Percentiles rank a stretch among this genome's conserved stretches.
These are phyloP conservation scores for Lentinula detonsa DNA, from an alignment of 768 basidiomycete species.

Conservation along the genomic window DNA sequence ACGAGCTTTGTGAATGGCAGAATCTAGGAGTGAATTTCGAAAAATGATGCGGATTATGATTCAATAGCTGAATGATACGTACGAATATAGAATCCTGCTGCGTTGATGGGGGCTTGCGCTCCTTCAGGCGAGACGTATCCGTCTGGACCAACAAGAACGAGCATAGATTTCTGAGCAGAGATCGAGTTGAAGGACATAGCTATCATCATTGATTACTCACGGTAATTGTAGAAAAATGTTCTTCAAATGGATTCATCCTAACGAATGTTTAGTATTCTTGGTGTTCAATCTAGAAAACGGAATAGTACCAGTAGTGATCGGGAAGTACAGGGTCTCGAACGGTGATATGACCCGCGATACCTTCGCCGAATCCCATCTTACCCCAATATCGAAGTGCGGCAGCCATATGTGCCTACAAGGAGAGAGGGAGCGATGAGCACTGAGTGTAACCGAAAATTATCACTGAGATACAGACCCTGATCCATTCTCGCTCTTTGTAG, in stretches of 20 bases:
- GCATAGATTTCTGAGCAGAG: slow-evolving; percentile 16
- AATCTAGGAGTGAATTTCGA: slow-evolving; percentile 27
- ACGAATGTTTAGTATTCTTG: not conserved
- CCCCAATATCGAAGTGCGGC: slow-evolving; percentile 21
- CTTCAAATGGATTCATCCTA: slow-evolving; percentile 22
- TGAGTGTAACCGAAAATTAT: not conserved
- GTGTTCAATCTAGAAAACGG: not conserved
- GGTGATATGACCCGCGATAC: slow-evolving; percentile 20
- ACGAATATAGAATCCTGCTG: slow-evolving; percentile 22
- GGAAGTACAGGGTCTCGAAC: slow-evolving; percentile 17
- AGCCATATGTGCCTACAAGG: slow-evolving; percentile 18
- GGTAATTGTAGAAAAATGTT: slow-evolving; percentile 21
- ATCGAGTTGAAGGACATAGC: not conserved
- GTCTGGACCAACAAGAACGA: slow-evolving; percentile 20
- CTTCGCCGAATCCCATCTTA: slow-evolving; percentile 18
- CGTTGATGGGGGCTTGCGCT: slow-evolving; percentile 23
- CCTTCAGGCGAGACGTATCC: slow-evolving; percentile 20
- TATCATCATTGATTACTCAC: slow-evolving; percentile 6
- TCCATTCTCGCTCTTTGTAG: slow-evolving; percentile 21
- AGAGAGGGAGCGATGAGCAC: not conserved
- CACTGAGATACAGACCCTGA: slow-evolving; percentile 12
- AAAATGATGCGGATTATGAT: not conserved
- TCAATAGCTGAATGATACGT: not conserved
- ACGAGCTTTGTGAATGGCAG: slow-evolving; percentile 38
- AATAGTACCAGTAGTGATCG: slow-evolving; percentile 19